A percentile compares a stretch with the other conserved stretches of the same genome.
phyloP scores from a whole-genome alignment of 106 monocot genomes.

The Narthecium ossifragum region DNA sequence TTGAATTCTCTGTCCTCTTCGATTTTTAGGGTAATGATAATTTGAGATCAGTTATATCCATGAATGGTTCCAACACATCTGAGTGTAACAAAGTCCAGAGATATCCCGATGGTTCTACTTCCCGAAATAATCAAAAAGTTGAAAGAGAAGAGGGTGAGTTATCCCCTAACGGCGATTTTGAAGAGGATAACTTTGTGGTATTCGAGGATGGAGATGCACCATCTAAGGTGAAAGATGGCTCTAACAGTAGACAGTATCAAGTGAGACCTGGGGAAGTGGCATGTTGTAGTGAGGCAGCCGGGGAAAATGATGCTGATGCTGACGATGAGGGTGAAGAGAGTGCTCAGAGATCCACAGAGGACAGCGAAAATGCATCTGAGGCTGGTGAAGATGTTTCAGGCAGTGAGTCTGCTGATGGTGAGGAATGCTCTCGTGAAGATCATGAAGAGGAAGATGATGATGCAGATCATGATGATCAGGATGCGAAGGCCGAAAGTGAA shows the following conservation, averaged over 20 bases:
- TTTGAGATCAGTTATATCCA: conserved; percentile 18
- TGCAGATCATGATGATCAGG: conserved; percentile 63
- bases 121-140: conserved; percentile 36
- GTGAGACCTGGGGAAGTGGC: conserved; percentile 25
- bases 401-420: conserved; percentile 87
- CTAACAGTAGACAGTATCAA: conserved; percentile 36
- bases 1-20: not conserved
- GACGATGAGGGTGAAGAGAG: conserved; percentile 95
- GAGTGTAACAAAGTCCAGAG: conserved; percentile 35
- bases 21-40: conserved; percentile 26
- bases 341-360: conserved; percentile 79
- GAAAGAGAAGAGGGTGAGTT: conserved; percentile 97
- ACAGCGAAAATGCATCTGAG: conserved; percentile 94
- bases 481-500: conserved; percentile 85
- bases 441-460: conserved; percentile 78
- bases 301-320: conserved; percentile 82
- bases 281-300: conserved; percentile 36
- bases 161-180: conserved; percentile 92
- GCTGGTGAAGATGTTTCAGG: conserved; percentile 83
- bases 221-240: conserved; percentile 36
- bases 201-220: conserved; percentile 42
- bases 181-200: conserved; percentile 84
- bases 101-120: conserved; percentile 20
- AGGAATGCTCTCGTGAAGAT: conserved; percentile 86
- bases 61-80: conserved; percentile 32